Base-by-base conservation (phyloP, 345 rosid species). In the Moricandia moricandioides region DNA sequence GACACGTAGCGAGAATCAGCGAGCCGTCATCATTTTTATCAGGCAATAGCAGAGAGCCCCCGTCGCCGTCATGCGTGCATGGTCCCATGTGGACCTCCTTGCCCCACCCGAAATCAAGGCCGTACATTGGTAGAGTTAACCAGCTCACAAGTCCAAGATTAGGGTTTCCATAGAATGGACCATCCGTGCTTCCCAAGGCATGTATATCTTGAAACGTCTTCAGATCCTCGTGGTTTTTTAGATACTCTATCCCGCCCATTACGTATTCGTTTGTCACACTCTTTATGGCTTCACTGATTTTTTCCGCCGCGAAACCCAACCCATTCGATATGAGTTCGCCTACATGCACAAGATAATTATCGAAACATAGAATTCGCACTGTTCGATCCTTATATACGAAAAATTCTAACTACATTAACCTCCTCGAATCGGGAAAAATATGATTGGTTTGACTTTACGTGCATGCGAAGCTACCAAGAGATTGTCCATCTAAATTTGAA, bases 61-160 rank as follows among this genome's bases (percentile, higher is more conserved):
- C 82, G 35, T 88, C 90, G 29, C 75, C 84, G 62, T 82, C 85
- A 70, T 83, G 84, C 65, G 76, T 79, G 21, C 88, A 87, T 0
- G 85, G 88, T 12, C 86, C 88, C 78, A 82, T 83, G 65, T 84
- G 82, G 11, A 85, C 37, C 52, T 85, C 88, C 57, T 74, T 79
- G 2, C 92, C 92, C 90, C 88, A 88, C 29, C 92, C 89, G 24
- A 88, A 88, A 77, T 88, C 92, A 31, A 83, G 70, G 1, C 85
- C 88, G 24, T 78, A 71, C 6, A 86, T 82, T 0, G 92, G 89
- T 13, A 88, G 21, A 8, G 83, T 81, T 71, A 85, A 58, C 92
- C 90, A 88, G 52, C 92, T 88, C 21, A 84, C 87, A 13, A 86
- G 80, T 55, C 83, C 87, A 6, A 88, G 79, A 65, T 88, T 88